Evolutionary conservation across 1,284 basidiomycete species (phyloP).

Genomic region (Cerioporus squamosus): DNA sequence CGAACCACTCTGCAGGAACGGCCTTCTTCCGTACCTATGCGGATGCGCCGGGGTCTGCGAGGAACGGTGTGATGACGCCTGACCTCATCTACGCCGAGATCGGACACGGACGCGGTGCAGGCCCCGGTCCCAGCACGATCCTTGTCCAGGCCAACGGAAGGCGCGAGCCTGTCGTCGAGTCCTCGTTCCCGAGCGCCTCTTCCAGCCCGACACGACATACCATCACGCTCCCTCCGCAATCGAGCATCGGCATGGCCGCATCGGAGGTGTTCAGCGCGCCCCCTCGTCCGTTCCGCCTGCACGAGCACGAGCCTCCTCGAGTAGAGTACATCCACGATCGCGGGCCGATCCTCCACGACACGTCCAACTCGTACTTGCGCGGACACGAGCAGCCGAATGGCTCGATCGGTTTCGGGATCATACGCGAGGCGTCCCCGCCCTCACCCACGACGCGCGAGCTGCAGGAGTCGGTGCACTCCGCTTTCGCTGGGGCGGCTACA

Average conservation of each 20-base stretch:
- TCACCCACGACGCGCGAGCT: slow-evolving; percentile 41
- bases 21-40: slow-evolving; percentile 66
- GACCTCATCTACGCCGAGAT: slow-evolving; percentile 78
- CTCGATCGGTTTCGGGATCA: slow-evolving; percentile 20
- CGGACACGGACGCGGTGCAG: slow-evolving; percentile 69
- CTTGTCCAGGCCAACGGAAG: slow-evolving; percentile 21
- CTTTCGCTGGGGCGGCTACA: slow-evolving; percentile 36
- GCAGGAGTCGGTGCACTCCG: slow-evolving; percentile 47
- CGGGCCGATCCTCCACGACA: slow-evolving; percentile 22
- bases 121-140: slow-evolving; percentile 28
- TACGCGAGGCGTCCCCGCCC: slow-evolving; percentile 30
- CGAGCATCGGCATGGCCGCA: slow-evolving; percentile 21
- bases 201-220: slow-evolving; percentile 21
- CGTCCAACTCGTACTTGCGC: slow-evolving; percentile 31
- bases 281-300: slow-evolving; percentile 14
- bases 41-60: slow-evolving; percentile 44
- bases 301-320: slow-evolving; percentile 15
- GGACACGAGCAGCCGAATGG: slow-evolving; percentile 29
- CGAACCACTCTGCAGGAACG: slow-evolving; percentile 58
- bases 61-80: slow-evolving; percentile 67
- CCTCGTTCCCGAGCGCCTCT: slow-evolving; percentile 19
- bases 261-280: slow-evolving; percentile 15
- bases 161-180: slow-evolving; percentile 21
- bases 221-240: slow-evolving; percentile 1
- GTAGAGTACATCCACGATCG: slow-evolving; percentile 15